These are phyloP conservation scores for Chlamydomonas sp. DNA, from an alignment of 139 green algal species.

Conservation along the genomic window DNA sequence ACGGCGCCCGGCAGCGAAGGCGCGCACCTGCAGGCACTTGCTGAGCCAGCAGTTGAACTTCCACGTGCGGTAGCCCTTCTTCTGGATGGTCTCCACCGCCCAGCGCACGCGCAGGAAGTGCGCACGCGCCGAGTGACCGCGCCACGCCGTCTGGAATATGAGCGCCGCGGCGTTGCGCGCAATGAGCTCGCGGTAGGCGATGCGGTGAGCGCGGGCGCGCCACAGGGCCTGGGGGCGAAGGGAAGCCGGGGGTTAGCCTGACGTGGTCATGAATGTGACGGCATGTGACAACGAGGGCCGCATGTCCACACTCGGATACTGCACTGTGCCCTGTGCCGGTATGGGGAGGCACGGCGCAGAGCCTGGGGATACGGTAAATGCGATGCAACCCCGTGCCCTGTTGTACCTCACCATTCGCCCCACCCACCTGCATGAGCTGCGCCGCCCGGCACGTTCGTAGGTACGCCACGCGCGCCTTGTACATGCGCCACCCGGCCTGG, in stretches of 20 bases:
- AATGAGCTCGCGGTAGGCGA: constrained; percentile 41
- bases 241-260: too few relatives aligned
- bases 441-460: constrained; percentile 11
- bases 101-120: constrained; percentile 26
- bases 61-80: constrained; percentile 40
- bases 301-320: neutral
- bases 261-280: too few relatives aligned
- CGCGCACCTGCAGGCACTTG: constrained; percentile 8
- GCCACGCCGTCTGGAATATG: constrained; percentile 57
- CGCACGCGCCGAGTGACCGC: constrained; percentile 29
- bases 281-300: too few relatives aligned
- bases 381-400: too few relatives aligned
- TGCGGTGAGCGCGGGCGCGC: constrained; percentile 32
- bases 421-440: neutral
- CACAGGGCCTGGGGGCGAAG: constrained; percentile 49
- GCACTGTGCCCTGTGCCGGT: neutral
- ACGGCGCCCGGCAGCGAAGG: neutral
- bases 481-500: constrained; percentile 50
- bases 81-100: constrained; percentile 61
- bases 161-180: constrained; percentile 49
- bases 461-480: constrained; percentile 26
- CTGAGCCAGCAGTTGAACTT: constrained; percentile 38
- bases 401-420: too few relatives aligned
- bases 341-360: neutral
- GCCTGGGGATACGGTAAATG: too few relatives aligned